Base-by-base conservation (phyloP, 345 rosid species). In the Cardamine occulta region DNA sequence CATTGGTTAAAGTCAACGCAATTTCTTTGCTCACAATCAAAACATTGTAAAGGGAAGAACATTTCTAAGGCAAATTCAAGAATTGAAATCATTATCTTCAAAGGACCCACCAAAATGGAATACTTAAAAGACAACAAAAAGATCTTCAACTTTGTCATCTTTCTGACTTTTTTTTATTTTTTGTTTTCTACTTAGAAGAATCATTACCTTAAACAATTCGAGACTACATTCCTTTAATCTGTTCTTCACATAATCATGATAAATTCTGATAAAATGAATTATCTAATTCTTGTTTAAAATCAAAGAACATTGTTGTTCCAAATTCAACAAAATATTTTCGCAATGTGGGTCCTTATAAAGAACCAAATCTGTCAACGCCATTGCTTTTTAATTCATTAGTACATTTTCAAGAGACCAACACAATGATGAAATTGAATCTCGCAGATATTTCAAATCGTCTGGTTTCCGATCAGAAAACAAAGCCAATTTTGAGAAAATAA, bases 41-140 rank as follows among this genome's bases (percentile, higher is more conserved):
- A 52, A 40, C 44, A 73, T 47, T 72, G 65, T 70, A 52, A 48
- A 49, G 61, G 35, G 31, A 35, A 61, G 3, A 58, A 45, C 39
- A 64, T 21, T 55, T 42, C 32, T 21, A 19, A 63, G 29, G 72
- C 26, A 77, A 64, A 44, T 15, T 26, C 68, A 61, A 60, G 68
- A 60, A 49, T 17, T 15, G 56, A 57, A 58, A 69, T 54, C 64
- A 54, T 63, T 55, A 5, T 56, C 54, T 23, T 15, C 4, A 64
- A 72, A 78, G 81, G 81, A 78, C 77, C 81, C 81, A 78, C 77
- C 40, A 78, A 59, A 42, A 68, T 59, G 65, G 51, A 69, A 69
- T 19, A 3, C 57, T 59, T 44, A 19, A 45, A 35, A 57, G 29
- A 63, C 42, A 40, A 62, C 6, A 65, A 58, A 28, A 28, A 55